These are phyloP conservation scores for Lotus japonicus DNA, from an alignment of 306 rosid genomes.

Conservation along the genomic window DNA sequence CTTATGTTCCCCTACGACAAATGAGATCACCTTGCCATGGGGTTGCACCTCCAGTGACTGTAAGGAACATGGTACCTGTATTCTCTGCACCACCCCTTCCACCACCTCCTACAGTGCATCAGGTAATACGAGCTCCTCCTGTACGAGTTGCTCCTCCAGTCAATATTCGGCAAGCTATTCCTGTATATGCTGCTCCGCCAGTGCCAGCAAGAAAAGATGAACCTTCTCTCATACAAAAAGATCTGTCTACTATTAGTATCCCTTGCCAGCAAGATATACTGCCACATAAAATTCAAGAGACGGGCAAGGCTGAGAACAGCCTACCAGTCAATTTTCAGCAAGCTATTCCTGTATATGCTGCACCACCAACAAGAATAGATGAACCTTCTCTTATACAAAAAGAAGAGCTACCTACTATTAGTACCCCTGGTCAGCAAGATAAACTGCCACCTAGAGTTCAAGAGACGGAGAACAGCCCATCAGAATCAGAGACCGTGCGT, in stretches of 20 bases:
- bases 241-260: constrained; percentile 24
- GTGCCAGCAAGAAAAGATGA: constrained; percentile 47
- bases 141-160: constrained; percentile 67
- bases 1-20: constrained; percentile 78
- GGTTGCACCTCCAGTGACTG: constrained; percentile 77
- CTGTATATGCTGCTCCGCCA: constrained; percentile 69
- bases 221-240: constrained; percentile 29
- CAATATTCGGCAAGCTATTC: constrained; percentile 72
- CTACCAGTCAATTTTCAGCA: constrained; percentile 74
- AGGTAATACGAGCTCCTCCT: constrained; percentile 38
- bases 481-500: constrained; percentile 37
- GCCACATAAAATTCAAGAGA: constrained; percentile 36
- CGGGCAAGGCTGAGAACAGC: constrained; percentile 25
- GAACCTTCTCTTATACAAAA: constrained; percentile 33
- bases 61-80: constrained; percentile 67
- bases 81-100: constrained; percentile 80
- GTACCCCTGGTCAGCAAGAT: constrained; percentile 23
- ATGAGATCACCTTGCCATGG: constrained; percentile 70
- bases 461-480: constrained; percentile 27
- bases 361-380: constrained; percentile 57
- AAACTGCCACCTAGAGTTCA: constrained; percentile 30
- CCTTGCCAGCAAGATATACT: constrained; percentile 20
- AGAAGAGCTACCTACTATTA: constrained; percentile 25
- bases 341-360: constrained; percentile 64
- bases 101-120: constrained; percentile 40